A percentile compares a stretch with the other conserved stretches of the same genome.
Evolutionary conservation across 352 stramenopile genomes (phyloP).

Genomic region (Phytopythium sindhum): DNA sequence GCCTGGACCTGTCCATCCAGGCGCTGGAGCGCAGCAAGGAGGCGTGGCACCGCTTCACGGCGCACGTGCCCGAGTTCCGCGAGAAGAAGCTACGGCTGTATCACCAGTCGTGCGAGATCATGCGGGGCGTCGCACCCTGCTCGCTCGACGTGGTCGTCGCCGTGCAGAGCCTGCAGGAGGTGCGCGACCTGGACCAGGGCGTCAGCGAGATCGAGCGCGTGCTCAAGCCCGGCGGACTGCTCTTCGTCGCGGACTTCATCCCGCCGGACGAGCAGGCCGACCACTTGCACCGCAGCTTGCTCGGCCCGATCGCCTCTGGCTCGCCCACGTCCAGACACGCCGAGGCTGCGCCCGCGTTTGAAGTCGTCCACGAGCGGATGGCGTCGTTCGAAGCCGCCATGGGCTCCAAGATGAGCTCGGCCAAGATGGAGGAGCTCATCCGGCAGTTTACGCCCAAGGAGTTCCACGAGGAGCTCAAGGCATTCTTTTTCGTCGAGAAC

Average conservation of each 20-base stretch:
- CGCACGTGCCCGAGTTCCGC: constrained; percentile 29
- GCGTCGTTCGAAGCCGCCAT: constrained; percentile 42
- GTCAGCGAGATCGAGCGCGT: constrained; percentile 57
- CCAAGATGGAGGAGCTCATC: constrained; percentile 29
- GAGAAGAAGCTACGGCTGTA: constrained; percentile 46
- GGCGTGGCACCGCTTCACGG: constrained; percentile 52
- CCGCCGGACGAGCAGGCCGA: constrained; percentile 31
- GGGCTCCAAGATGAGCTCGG: constrained; percentile 38
- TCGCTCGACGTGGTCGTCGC: constrained; percentile 54
- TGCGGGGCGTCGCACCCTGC: constrained; percentile 40
- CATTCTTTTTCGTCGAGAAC: constrained; percentile 52
- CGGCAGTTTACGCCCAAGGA: constrained; percentile 34
- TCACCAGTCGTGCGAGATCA: constrained; percentile 63
- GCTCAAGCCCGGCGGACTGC: constrained; percentile 49
- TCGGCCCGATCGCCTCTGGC: constrained; percentile 30
- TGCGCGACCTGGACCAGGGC: constrained; percentile 37
- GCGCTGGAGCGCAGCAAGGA: constrained; percentile 63
- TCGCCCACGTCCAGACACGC: constrained; percentile 11
- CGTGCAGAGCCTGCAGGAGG: constrained; percentile 69
- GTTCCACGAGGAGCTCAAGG: constrained; percentile 48
- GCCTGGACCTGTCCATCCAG: constrained; percentile 59
- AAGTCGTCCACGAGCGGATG: constrained; percentile 47
- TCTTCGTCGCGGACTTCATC: constrained; percentile 74
- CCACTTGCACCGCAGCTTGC: constrained; percentile 33
- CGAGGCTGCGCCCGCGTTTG: constrained; percentile 26